Evolutionary conservation across 495 filamentous ascomycete genomes (phyloP), one percentile per base, ranked within the genome.

Genomic region (Podospora australis): DNA sequence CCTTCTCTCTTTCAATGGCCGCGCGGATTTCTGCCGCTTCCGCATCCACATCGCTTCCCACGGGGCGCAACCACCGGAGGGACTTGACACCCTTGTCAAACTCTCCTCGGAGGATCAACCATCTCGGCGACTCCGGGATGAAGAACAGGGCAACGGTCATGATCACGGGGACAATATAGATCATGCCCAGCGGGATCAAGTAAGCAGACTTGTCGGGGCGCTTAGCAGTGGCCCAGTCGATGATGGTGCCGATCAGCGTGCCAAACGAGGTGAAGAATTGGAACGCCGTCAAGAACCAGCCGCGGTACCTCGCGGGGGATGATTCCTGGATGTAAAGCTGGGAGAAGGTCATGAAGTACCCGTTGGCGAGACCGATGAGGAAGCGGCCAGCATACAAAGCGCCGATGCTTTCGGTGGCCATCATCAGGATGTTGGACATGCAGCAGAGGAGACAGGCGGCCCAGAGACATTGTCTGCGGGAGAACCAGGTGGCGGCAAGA

Each of bases 41-140:
- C 7, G 54, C 55, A 0, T 68, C 63, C 21, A 78, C 68, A 7
- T 54, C 59, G 16, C 73, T 59, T 23, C 64, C 64, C 21, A 35
- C 28, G 7, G 78, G 75, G 19, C 77, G 56, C 36, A 78, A 62
- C 60, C 70, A 72, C 16, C 49, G 47, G 35, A 81, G 66, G 0
- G 73, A 56, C 49, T 64, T 69, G 42, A 60, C 62, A 17, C 77
- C 81, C 41, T 76, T 62, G 4, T 74, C 75, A n/a, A 64, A 46
- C 32, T 66, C 67, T 6, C 72, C 70, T 32, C 70, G 63, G 36
- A 71, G 69, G 29, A 81, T 66, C 24, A 85, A 65, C 80, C 81
- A 85, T 29, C 81, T 74, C 1, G 81, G 81, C 5, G 75, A 78
- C 53, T 84, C 81, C 7, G 81, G 79, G 32, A 84, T 74, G 60